A percentile compares a stretch with the other conserved stretches of the same genome.
Conservation (phyloP, 371 early-diverging fungal genomes). For the Mucor saturninus region DNA sequence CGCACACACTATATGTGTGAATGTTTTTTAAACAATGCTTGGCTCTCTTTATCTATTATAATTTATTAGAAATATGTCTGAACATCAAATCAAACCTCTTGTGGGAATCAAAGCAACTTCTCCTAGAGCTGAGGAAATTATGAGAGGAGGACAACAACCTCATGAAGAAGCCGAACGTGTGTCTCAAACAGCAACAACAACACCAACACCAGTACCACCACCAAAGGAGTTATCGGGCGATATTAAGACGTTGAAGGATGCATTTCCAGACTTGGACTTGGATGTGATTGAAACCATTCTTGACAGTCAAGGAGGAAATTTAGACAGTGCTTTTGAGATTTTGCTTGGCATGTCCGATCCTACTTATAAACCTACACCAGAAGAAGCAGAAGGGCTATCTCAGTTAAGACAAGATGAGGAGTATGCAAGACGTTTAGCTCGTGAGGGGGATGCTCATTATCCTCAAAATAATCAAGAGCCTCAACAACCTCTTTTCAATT, state of each 20-base stretch:
- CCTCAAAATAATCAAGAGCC: constrained; percentile 8
- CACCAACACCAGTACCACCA: neutral
- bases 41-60: neutral
- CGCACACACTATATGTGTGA: no score
- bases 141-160: neutral
- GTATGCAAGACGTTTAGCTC: constrained; percentile 37
- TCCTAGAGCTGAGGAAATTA: neutral
- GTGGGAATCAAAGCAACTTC: neutral
- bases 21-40: no score
- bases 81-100: constrained; percentile 14
- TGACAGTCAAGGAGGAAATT: constrained; percentile 30
- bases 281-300: constrained; percentile 45
- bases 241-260: constrained; percentile 36
- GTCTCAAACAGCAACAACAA: neutral
- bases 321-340: constrained; percentile 42
- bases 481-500: constrained; percentile 30
- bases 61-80: constrained; percentile 7
- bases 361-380: constrained; percentile 35
- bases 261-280: constrained; percentile 40
- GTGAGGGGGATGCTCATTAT: constrained; percentile 31
- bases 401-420: constrained; percentile 42
- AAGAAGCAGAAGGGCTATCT: constrained; percentile 10
- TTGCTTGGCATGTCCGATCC: constrained; percentile 45
- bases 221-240: constrained; percentile 12
- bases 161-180: neutral